Percentiles rank a stretch among this genome's conserved stretches.
Evolutionary conservation across 164 flowering plant genomes (phyloP).

Genomic region (Vitis amurensis): DNA sequence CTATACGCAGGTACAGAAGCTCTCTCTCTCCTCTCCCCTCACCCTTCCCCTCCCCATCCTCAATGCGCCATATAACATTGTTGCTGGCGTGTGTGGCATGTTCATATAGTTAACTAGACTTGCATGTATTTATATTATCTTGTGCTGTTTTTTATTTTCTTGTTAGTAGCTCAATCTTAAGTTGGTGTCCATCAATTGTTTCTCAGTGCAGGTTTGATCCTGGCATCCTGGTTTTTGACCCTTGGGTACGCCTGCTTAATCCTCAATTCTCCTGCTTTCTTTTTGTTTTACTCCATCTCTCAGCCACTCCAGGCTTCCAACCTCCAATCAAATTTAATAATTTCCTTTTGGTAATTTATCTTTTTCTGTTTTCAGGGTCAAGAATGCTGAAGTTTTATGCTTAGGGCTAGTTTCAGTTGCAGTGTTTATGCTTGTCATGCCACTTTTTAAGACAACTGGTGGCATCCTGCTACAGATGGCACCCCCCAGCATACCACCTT

Average conservation of each 20-base stretch:
- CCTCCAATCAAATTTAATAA: no score
- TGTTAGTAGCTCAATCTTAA: conserved; percentile 17
- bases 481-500: conserved; percentile 74
- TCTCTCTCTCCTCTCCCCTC: conserved; percentile 9
- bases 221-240: conserved; percentile 89
- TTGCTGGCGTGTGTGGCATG: no score
- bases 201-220: conserved; percentile 95
- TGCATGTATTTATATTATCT: not conserved
- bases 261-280: not conserved
- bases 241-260: conserved; percentile 59
- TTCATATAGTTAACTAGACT: no score
- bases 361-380: conserved; percentile 49
- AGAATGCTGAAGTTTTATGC: conserved; percentile 96
- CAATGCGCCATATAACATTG: no score
- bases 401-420: conserved; percentile 82
- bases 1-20: conserved; percentile 78
- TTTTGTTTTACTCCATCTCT: not conserved
- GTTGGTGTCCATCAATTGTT: conserved; percentile 17
- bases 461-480: conserved; percentile 87
- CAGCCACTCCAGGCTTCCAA: not conserved
- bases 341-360: not conserved
- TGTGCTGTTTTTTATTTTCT: not conserved
- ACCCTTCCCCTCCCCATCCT: not conserved
- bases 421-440: conserved; percentile 86
- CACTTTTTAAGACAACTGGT: conserved; percentile 79